Evolutionary conservation across 352 stramenopile species (phyloP), one percentile per base, ranked within the genome.

Genomic region (Blastocystis hominis): DNA sequence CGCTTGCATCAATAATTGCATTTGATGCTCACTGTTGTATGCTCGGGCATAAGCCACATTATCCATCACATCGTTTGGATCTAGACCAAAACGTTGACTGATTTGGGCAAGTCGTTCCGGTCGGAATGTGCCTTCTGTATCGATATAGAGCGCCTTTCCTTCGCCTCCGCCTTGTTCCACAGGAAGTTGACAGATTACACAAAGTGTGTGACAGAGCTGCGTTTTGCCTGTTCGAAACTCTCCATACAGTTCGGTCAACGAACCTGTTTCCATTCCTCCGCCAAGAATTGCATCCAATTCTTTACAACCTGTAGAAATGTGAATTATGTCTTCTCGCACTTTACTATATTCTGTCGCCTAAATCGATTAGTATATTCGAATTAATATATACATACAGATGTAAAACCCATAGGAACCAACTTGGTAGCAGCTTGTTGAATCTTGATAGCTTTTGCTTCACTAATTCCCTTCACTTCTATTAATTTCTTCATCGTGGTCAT

Each of bases 1-100:
- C 61, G 61, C 61, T 17, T 70, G 7, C 34, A 70, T 17, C 9
- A 70, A 17, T 70, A 70, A 17, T 70, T 70, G 61, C 93, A 98
- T 98, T 90, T 99, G 97, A 89, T 99, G 96, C 88, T 99, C 96
- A 54, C 94, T 98, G 91, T 99, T 99, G 92, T 99, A 97, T 10
- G 96, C 96, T 64, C 97, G 93, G 20, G 97, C 97, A 87, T 97
- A 98, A 3, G 96, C 95, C 15, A 99, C 95, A 91, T 99, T 99
- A 79, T 99, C 96, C 56, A 99, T 91, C n/a, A 98, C 95, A 30
- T 95, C 95, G 40, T 96, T 93, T 42, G 91, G 92, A 90, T 98
- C 95, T 20, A 99, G 92, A 10, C 95, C 95, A 90, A 98, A 99
- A 56, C 97, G 92, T 91, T 98, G 95, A 10, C 96, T 96, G 91